These are phyloP conservation scores for Cutaneotrichosporon cutaneum DNA, from an alignment of 1,284 basidiomycete species.

Conservation along the genomic window DNA sequence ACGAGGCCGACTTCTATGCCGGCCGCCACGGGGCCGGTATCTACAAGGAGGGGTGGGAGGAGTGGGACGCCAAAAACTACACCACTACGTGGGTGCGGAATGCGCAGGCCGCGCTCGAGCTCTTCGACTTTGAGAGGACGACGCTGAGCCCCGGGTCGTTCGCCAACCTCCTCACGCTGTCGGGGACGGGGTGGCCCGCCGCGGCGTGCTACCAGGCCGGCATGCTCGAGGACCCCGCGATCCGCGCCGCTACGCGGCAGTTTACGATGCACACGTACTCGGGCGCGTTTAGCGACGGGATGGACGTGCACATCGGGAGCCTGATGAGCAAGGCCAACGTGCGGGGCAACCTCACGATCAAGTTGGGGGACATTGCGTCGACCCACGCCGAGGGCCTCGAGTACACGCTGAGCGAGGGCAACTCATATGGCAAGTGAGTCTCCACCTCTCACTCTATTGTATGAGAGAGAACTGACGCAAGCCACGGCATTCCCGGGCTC, in stretches of 20 bases:
- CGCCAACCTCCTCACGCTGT: constrained; percentile 6
- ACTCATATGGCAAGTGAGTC: constrained; percentile 12
- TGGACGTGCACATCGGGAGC: background rate
- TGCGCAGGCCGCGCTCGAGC: background rate
- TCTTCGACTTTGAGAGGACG: background rate
- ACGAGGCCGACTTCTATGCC: constrained; percentile 30
- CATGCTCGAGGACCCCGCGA: background rate
- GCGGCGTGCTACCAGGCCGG: background rate
- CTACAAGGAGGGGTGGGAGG: constrained; percentile 4
- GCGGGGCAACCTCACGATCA: constrained; percentile 59
- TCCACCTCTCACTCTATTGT: too few relatives aligned
- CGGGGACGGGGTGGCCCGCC: background rate
- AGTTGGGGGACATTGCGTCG: constrained; percentile 58
- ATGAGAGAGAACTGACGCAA: too few relatives aligned
- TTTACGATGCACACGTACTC: constrained; percentile 7
- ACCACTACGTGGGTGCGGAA: constrained; percentile 11
- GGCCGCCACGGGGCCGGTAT: background rate
- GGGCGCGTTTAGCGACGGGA: background rate
- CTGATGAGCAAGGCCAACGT: constrained; percentile 60
- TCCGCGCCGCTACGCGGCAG: background rate
- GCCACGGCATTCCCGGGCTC: constrained; percentile 64
- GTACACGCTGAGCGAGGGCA: constrained; percentile 58
- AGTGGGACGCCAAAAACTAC: constrained; percentile 15
- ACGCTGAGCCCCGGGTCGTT: constrained; percentile 3
- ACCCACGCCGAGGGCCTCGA: constrained; percentile 57